Evolutionary conservation across 2,329 filamentous ascomycete species (phyloP), one percentile per base, ranked within the genome.

Genomic region (Verticillium dahliae): DNA sequence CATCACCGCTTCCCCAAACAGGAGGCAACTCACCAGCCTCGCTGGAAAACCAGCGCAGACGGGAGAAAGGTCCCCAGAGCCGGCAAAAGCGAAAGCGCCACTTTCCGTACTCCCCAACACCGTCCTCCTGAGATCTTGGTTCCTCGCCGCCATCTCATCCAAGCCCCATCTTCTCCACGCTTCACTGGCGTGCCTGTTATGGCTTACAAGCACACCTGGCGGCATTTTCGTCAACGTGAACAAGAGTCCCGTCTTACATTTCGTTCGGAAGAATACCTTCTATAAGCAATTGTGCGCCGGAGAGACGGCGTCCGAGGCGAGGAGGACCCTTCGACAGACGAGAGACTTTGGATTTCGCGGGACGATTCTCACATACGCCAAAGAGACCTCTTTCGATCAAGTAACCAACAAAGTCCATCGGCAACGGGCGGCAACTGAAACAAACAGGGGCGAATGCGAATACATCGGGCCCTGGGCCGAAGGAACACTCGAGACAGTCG

Each of bases 251-350:
- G 18, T 84, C 0, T 70, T 85, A 11, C 72, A 76, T 27, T 69
- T 72, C 10, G 62, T 84, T 3, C 72, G 85, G 6, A 80, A 80
- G 67, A 74, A 77, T 61, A 84, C 81, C 0, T 83, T 80, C 2
- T 79, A 73, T 66, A 81, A 81, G 37, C 83, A 86, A 60, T 86
- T 85, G 70, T 86, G 83, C 65, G 79, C 80, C 0, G 83, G 83
- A 1, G 79, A 81, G 67, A 80, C 76, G 27, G 71, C 73, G 13
- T 68, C 71, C 0, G 79, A 85, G 69, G 79, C 83, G 0, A 72
- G 72, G 18, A 68, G 69, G 15, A 78, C 75, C 0, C 76, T 78
- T 60, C 71, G 72, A 11, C 71, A 76, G 15, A 66, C 83, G 27
- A 75, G 79, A 56, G 69, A 74, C 6, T 73, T 84, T 57, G 83